Evolutionary conservation across 2,329 filamentous ascomycete genomes (phyloP).

Genomic region (Pseudocercospora macadamiae): DNA sequence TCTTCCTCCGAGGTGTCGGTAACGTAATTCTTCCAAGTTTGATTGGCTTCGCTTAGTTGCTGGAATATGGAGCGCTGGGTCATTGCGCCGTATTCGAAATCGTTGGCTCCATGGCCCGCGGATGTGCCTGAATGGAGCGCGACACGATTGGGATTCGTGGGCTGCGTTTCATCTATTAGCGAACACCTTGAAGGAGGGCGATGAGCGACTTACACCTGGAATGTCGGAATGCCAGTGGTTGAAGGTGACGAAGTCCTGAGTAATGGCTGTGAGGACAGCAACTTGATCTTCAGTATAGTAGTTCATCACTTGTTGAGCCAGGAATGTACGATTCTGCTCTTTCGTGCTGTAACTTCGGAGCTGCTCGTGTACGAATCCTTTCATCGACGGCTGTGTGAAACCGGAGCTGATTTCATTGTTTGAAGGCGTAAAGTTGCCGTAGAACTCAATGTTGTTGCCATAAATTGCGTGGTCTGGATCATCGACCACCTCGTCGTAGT

Average conservation of each 20-base stretch:
- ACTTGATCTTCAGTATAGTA: conserved; percentile 43
- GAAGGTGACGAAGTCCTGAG: conserved; percentile 44
- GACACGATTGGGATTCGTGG: conserved; percentile 44
- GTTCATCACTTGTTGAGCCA: conserved; percentile 38
- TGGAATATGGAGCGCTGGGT: conserved; percentile 44
- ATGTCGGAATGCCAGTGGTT: conserved; percentile 44
- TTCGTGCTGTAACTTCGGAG: conserved; percentile 42
- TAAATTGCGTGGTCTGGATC: conserved; percentile 42
- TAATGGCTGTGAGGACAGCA: conserved; percentile 40
- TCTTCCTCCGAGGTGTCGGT: conserved; percentile 41
- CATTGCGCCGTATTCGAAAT: conserved; percentile 40
- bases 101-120: conserved; percentile 37
- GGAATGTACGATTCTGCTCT: conserved; percentile 40
- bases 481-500: conserved; percentile 43
- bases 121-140: conserved; percentile 42
- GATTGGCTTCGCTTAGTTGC: conserved; percentile 40
- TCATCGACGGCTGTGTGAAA: conserved; percentile 37
- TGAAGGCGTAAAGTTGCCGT: conserved; percentile 42
- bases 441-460: conserved; percentile 41
- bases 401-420: conserved; percentile 35
- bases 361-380: conserved; percentile 45
- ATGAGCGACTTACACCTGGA: conserved; percentile 33
- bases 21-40: conserved; percentile 48
- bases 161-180: too few species aligned
- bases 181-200: too few species aligned